phyloP scores from a whole-genome alignment of 1,139 yeast genomes.

The Saccharomyces hybrid region DNA sequence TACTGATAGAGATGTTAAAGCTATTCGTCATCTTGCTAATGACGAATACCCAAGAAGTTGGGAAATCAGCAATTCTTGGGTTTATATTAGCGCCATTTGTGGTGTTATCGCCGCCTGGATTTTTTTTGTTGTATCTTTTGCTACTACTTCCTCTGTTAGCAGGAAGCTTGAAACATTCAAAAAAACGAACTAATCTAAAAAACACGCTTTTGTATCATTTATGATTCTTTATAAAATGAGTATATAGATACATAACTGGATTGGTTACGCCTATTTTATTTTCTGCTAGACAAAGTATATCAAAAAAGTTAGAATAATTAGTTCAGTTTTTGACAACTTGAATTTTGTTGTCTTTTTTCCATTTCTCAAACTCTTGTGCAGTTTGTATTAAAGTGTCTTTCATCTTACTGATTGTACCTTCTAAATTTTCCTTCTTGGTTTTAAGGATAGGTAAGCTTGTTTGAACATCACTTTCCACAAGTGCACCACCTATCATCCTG shows the following conservation, averaged over 20 bases:
- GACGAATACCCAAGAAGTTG: constrained; percentile 92
- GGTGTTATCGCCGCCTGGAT: constrained; percentile 73
- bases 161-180: constrained; percentile 7
- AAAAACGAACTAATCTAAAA: constrained; percentile 14
- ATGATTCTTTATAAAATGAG: background rate
- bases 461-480: constrained; percentile 73
- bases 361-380: constrained; percentile 52
- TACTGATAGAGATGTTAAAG: constrained; percentile 58
- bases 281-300: background rate
- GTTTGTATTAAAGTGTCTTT: constrained; percentile 41
- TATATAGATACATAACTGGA: background rate
- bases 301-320: background rate
- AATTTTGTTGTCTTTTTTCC: constrained; percentile 62
- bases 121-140: constrained; percentile 57
- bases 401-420: constrained; percentile 39
- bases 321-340: constrained; percentile 45
- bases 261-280: background rate
- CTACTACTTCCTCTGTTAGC: constrained; percentile 23
- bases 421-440: constrained; percentile 44
- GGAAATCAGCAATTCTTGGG: constrained; percentile 92
- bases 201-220: background rate
- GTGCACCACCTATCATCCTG: constrained; percentile 90
- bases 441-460: constrained; percentile 66
- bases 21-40: constrained; percentile 90
- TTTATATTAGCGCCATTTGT: constrained; percentile 65